Conservation (phyloP, 2,329 filamentous ascomycete genomes). For the Tolypocladium pustulatum region DNA sequence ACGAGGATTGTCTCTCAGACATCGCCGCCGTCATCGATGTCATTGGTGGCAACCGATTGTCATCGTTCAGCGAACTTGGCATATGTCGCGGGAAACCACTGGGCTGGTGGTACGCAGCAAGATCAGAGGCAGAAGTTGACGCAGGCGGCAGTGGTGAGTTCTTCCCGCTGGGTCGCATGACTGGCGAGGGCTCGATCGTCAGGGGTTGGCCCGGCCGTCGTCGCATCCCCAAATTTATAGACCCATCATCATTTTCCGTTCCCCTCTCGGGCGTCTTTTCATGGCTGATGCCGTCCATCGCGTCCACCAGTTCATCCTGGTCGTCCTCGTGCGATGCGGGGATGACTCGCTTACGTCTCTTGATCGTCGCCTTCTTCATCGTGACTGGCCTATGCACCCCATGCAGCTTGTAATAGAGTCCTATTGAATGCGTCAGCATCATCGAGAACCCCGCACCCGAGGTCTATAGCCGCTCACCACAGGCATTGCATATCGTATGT, state of each 20-base stretch:
- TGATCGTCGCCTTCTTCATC: slow-evolving; percentile 99
- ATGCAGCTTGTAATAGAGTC: slow-evolving; percentile 92
- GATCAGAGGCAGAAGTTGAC: slow-evolving; percentile 31
- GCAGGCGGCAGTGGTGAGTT: slow-evolving; percentile 30
- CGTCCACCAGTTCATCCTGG: slow-evolving; percentile 37
- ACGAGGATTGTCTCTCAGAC: slow-evolving; percentile 42
- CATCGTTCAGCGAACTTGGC: slow-evolving; percentile 35
- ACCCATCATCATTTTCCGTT: slow-evolving; percentile 52
- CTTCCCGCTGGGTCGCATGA: slow-evolving; percentile 30
- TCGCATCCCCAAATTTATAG: slow-evolving; percentile 50
- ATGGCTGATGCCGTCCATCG: slow-evolving; percentile 25
- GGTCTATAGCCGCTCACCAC: slow-evolving; percentile 50
- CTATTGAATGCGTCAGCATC: slow-evolving; percentile 31
- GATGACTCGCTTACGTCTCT: slow-evolving; percentile 87
- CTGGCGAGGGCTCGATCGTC: slow-evolving; percentile 36
- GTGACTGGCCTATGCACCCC: slow-evolving; percentile 84
- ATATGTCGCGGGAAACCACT: slow-evolving; percentile 26
- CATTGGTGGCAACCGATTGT: slow-evolving; percentile 49
- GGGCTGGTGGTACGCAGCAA: slow-evolving; percentile 42
- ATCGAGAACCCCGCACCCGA: not conserved
- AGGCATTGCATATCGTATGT: slow-evolving; percentile 97
- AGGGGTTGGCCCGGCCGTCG: slow-evolving; percentile 34
- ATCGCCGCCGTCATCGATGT: slow-evolving; percentile 30
- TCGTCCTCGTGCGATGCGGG: slow-evolving; percentile 54
- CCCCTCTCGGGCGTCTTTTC: slow-evolving; percentile 38